A percentile compares a stretch with the other conserved stretches of the same genome.
Evolutionary conservation across 805 yeast species (phyloP).

Genomic region (Sugiyamaella lignohabitans): DNA sequence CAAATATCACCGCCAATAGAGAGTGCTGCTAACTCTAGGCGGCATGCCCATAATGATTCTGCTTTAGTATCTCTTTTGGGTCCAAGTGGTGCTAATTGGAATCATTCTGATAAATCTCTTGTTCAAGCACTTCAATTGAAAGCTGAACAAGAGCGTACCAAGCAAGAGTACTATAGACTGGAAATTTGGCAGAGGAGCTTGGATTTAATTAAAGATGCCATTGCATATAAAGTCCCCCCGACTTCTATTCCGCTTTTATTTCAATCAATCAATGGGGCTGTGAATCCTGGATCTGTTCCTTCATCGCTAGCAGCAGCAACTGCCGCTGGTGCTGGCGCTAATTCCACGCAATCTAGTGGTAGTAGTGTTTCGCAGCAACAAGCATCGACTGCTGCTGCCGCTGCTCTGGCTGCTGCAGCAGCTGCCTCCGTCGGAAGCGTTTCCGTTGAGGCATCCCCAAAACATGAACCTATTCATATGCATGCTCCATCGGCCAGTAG

Average conservation of each 20-base stretch:
- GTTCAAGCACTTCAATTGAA: slow-evolving; percentile 52
- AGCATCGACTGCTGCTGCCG: background rate
- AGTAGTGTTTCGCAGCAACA: background rate
- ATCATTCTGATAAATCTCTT: slow-evolving; percentile 51
- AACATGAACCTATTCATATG: slow-evolving; percentile 1
- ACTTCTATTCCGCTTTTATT: slow-evolving; percentile 57
- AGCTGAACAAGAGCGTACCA: slow-evolving; percentile 72
- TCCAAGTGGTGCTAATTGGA: slow-evolving; percentile 45
- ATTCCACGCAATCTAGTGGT: slow-evolving; percentile 16
- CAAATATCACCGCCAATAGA: too few relatives aligned
- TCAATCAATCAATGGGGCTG: slow-evolving; percentile 12
- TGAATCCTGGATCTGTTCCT: background rate
- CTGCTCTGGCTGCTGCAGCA: slow-evolving; percentile 17
- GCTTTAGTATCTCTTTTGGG: slow-evolving; percentile 47
- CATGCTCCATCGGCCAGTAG: slow-evolving; percentile 4
- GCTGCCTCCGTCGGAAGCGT: slow-evolving; percentile 13
- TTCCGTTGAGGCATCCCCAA: slow-evolving; percentile 5
- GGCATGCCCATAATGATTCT: background rate
- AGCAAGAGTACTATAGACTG: slow-evolving; percentile 66
- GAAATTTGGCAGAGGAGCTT: slow-evolving; percentile 57
- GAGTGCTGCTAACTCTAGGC: too few relatives aligned
- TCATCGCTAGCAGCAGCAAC: slow-evolving; percentile 13
- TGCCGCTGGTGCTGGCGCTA: slow-evolving; percentile 13
- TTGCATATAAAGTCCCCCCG: slow-evolving; percentile 57
- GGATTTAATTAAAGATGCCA: slow-evolving; percentile 56